Base-by-base conservation (phyloP, 2,329 filamentous ascomycete genomes). In the Leptographium procerum region DNA sequence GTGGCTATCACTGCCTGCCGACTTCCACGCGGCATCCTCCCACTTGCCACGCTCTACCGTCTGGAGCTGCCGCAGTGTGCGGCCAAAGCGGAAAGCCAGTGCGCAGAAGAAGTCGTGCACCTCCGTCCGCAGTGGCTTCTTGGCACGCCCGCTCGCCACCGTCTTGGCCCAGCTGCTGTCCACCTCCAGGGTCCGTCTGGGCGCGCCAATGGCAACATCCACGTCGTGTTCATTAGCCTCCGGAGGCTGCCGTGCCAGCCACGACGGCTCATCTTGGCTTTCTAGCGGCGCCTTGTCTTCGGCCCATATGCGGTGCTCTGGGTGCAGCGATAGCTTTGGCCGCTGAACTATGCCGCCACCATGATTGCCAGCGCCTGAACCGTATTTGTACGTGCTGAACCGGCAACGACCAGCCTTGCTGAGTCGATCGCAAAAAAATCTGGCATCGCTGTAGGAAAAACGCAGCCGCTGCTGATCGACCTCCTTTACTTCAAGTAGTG, bases 391-490 rank as follows among this genome's bases (percentile, higher is more conserved):
- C 11, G n/a, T 9, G 28, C 9, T 34, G 60, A 64, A 68, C 22
- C 61, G 59, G 26, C 62, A 61, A 7, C 63, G 62, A 19, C 63
- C 63, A 4, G 61, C 59, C 0, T 36, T 33, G 26, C 45, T 33
- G 33, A 72, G 63, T 7, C 70, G 63, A 29, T 66, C 63, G 26
- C 70, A 63, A 58, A 66, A 72, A 58, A 61, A 65, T 55, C 64
- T 64, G 16, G 67, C 68, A 26, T 72, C 69, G 48, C 61, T 64
- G 5, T 67, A 63, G 19, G 61, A 62, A 57, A 70, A 72, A 24
- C 59, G 62, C 14, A 53, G 59, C 60, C 63, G 65, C 24, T 61
- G 57, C n/a, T 65, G 62, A 7, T 7, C 19, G 22, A 14, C 13
- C 26, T 19, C 6, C 24, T 8, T 50, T 28, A 7, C 47, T 14